These are phyloP conservation scores for Juglanconis sp. DNA, from an alignment of 2,329 filamentous ascomycete genomes.

Conservation along the genomic window DNA sequence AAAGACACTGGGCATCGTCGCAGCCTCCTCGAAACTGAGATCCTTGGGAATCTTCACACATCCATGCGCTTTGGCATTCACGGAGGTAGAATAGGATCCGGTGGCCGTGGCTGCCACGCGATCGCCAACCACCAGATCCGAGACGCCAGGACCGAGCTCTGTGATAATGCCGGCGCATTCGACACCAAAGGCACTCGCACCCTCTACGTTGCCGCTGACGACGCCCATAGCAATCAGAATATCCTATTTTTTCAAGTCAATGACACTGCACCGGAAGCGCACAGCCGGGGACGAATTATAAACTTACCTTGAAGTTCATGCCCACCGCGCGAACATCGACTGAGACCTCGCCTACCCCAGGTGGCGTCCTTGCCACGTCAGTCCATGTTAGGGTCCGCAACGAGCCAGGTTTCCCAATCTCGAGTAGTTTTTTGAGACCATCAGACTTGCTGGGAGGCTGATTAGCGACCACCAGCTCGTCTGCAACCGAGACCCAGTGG, in stretches of 20 bases:
- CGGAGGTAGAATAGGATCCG: not conserved
- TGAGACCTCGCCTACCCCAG: constrained; percentile 26
- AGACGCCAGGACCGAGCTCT: constrained; percentile 14
- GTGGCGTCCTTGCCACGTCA: not conserved
- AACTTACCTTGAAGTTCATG: constrained; percentile 25
- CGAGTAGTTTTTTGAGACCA: no score
- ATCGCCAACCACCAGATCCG: not conserved
- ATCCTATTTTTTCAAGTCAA: not conserved
- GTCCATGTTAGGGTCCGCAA: not conserved
- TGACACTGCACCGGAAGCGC: not conserved
- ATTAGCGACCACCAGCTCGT: no score
- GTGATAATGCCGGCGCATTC: constrained; percentile 2
- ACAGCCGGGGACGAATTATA: no score
- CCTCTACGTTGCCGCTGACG: not conserved
- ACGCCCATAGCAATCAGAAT: constrained; percentile 1
- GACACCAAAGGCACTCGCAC: not conserved
- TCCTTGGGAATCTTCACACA: constrained; percentile 6
- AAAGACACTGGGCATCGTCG: constrained; percentile 1
- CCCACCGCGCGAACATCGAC: constrained; percentile 29
- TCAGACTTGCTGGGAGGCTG: no score
- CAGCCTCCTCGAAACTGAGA: constrained; percentile 7
- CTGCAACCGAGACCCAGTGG: no score
- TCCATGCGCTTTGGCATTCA: not conserved
- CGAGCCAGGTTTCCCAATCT: not conserved
- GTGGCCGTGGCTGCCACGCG: not conserved